Evolutionary conservation across 2,329 filamentous ascomycete genomes (phyloP).

Genomic region (Tolypocladium amazonense): DNA sequence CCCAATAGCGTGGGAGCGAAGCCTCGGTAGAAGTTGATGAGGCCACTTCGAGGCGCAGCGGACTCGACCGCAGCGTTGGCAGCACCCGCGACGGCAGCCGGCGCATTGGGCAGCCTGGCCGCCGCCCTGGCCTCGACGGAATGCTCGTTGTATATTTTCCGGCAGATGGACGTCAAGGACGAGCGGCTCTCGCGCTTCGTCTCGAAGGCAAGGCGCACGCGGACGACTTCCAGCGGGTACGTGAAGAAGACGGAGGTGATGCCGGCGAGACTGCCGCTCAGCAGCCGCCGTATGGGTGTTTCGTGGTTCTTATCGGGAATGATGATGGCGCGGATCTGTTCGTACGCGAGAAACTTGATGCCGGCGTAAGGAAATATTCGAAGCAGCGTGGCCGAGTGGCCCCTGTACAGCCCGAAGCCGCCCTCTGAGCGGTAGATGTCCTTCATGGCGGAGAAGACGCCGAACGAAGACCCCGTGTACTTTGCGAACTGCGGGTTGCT

Average conservation of each 20-base stretch:
- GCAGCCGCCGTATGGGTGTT: slow-evolving; percentile 64
- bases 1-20: slow-evolving; percentile 84
- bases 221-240: slow-evolving; percentile 86
- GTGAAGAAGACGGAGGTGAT: slow-evolving; percentile 92
- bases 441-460: slow-evolving; percentile 69
- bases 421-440: slow-evolving; percentile 76
- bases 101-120: slow-evolving; percentile 16
- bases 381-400: slow-evolving; percentile 86
- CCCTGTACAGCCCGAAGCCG: slow-evolving; percentile 69
- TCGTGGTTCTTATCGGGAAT: slow-evolving; percentile 67
- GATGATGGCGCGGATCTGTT: slow-evolving; percentile 75
- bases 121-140: slow-evolving; percentile 25
- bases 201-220: slow-evolving; percentile 90
- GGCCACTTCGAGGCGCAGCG: slow-evolving; percentile 51
- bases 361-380: slow-evolving; percentile 96
- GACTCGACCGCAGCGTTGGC: slow-evolving; percentile 29
- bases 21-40: slow-evolving; percentile 90
- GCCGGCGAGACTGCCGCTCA: slow-evolving; percentile 67
- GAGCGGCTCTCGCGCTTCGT: slow-evolving; percentile 65
- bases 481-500: slow-evolving; percentile 89
- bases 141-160: slow-evolving; percentile 76
- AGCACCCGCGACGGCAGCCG: slow-evolving; percentile 26
- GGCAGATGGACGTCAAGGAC: slow-evolving; percentile 66
- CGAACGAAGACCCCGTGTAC: slow-evolving; percentile 82
- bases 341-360: slow-evolving; percentile 96